Base-by-base conservation (phyloP, 164 flowering plant genomes). In the Magnolia sinica region DNA sequence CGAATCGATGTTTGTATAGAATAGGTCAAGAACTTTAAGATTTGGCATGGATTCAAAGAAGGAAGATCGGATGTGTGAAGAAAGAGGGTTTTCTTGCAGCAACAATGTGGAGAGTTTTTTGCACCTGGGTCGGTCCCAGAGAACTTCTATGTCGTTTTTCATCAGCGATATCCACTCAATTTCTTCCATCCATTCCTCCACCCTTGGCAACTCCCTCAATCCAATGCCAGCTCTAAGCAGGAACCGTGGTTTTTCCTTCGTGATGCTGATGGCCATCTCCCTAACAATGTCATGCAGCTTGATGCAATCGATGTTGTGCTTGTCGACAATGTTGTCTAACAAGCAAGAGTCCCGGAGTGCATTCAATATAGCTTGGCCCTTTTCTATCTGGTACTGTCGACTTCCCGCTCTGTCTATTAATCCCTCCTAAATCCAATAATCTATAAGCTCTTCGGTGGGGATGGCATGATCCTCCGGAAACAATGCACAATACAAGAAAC, bases 21-120 rank as follows among this genome's bases (percentile, higher is more conserved):
- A 70, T 49, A 70, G 58, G 22, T 70, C 73, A 50, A 70, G 55
- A 70, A 70, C 73, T n/a, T n/a, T 70, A 16, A 70, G 73, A 3
- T 23, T 18, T 8, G 0, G 55, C n/a, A 68, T 68, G 50, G 13
- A 11, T 19, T 27, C 50, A 16, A 68, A 68, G 50, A 68, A 68
- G 27, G 71, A 68, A 68, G 27, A 14, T 8, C 50, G 20, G 49
- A 50, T 70, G 50, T 19, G 7, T 3, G 4, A 3, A 24, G 49
- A 70, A 8, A 10, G 14, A 4, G 2, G 7, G 58, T 70, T 49
- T 7, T 50, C n/a, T 50, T 27, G 71, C 71, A 68, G 13, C 50
- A 68, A 68, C 50, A 68, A 68, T 50, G n/a, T n/a, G n/a, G n/a
- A n/a, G n/a, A n/a, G n/a, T n/a, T n/a, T n/a, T n/a, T n/a, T n/a